phyloP scores from a whole-genome alignment of 257 asterid species.

The Ocimum tenuiflorum region DNA sequence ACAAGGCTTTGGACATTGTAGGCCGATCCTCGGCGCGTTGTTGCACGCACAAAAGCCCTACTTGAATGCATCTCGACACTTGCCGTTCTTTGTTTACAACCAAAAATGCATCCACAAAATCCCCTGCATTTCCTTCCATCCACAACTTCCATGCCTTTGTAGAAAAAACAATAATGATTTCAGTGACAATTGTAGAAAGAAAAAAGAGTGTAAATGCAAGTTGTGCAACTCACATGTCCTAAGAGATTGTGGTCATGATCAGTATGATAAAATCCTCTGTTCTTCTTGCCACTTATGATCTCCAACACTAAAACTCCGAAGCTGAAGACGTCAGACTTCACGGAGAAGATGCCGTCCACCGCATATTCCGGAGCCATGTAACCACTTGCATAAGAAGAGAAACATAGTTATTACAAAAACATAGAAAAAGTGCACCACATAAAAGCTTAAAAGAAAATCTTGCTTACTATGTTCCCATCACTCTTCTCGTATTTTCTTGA shows the following conservation, averaged over 20 bases:
- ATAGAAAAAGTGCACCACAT: too few species aligned
- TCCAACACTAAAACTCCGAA: slow-evolving; percentile 36
- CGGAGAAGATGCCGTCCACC: slow-evolving; percentile 27
- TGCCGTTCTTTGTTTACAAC: not conserved
- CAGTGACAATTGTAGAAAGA: not conserved
- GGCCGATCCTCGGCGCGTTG: slow-evolving; percentile 29
- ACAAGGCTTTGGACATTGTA: slow-evolving; percentile 28
- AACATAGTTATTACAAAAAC: too few species aligned
- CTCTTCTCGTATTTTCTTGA: slow-evolving; percentile 28
- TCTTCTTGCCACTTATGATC: slow-evolving; percentile 30
- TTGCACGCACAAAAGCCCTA: slow-evolving; percentile 42
- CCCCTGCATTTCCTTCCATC: slow-evolving; percentile 22
- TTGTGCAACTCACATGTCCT: slow-evolving; percentile 32
- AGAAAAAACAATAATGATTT: not conserved
- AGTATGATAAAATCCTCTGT: slow-evolving; percentile 35
- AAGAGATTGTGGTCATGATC: slow-evolving; percentile 35
- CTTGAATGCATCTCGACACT: slow-evolving; percentile 26
- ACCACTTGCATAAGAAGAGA: slow-evolving; percentile 18
- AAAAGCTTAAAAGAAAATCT: not conserved
- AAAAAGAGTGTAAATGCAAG: not conserved
- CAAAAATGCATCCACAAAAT: slow-evolving; percentile 23
- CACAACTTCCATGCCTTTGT: slow-evolving; percentile 41
- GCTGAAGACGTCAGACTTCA: slow-evolving; percentile 40
- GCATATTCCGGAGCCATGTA: slow-evolving; percentile 51
- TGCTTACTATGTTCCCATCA: slow-evolving; percentile 41